These are phyloP conservation scores for Graphium sp. DNA, from an alignment of 2,329 filamentous ascomycete genomes.

Conservation along the genomic window DNA sequence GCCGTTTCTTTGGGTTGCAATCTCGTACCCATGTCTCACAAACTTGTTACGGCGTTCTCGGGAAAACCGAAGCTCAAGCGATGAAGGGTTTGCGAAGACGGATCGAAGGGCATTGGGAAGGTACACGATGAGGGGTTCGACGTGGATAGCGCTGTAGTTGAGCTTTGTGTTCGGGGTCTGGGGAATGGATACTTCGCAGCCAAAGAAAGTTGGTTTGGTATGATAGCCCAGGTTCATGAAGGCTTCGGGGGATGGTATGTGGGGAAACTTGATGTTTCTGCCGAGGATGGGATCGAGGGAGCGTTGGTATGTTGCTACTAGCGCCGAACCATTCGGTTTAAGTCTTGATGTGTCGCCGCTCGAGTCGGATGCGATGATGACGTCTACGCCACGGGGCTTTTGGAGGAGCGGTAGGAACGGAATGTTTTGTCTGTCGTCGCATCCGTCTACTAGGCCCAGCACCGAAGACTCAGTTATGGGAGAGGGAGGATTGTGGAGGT, in stretches of 20 bases:
- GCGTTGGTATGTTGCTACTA: slow-evolving; percentile 40
- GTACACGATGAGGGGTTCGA: slow-evolving; percentile 66
- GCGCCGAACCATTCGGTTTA: slow-evolving; percentile 45
- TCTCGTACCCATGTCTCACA: slow-evolving; percentile 74
- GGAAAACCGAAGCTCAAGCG: slow-evolving; percentile 52
- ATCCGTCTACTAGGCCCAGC: slow-evolving; percentile 66
- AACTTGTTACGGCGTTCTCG: slow-evolving; percentile 55
- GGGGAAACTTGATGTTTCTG: slow-evolving; percentile 39
- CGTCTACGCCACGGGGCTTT: slow-evolving; percentile 33
- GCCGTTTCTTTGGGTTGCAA: slow-evolving; percentile 67
- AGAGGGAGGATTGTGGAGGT: slow-evolving; percentile 29
- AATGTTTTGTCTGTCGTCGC: slow-evolving; percentile 65
- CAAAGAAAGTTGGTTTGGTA: slow-evolving; percentile 44
- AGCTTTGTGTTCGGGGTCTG: too few species aligned
- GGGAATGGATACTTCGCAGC: slow-evolving; percentile 40
- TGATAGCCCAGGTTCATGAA: slow-evolving; percentile 43
- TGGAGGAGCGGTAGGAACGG: slow-evolving; percentile 50
- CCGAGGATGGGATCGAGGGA: slow-evolving; percentile 27
- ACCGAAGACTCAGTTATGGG: slow-evolving; percentile 23
- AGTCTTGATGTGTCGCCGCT: slow-evolving; percentile 38
- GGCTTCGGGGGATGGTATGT: slow-evolving; percentile 34
- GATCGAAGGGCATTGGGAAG: slow-evolving; percentile 74
- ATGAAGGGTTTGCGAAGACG: slow-evolving; percentile 61
- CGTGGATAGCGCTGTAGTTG: slow-evolving; percentile 30
- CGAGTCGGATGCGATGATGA: slow-evolving; percentile 49